Conservation (phyloP, 1,139 yeast genomes). For the Geotrichum klebahnii region DNA sequence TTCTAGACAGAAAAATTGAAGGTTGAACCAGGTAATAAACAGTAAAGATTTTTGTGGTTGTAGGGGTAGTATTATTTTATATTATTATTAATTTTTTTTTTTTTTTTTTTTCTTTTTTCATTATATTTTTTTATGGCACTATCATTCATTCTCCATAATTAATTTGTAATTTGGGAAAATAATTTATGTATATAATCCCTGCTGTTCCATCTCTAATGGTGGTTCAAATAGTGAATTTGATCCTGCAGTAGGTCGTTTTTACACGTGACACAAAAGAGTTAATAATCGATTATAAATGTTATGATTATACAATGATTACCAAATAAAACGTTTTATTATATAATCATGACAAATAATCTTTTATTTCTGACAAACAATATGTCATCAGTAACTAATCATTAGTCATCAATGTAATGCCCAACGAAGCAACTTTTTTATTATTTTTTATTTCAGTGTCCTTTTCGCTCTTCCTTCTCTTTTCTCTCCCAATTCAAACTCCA, state of each 20-base stretch:
- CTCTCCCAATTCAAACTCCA: constrained; percentile 2
- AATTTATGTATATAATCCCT: too few species aligned
- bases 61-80: not conserved
- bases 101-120: not conserved
- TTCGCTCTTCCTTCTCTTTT: not conserved
- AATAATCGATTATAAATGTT: too few species aligned
- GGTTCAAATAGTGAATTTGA: too few species aligned
- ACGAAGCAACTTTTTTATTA: not conserved
- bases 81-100: not conserved
- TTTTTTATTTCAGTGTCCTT: not conserved
- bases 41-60: not conserved
- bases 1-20: too few species aligned
- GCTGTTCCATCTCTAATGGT: too few species aligned
- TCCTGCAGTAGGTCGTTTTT: too few species aligned
- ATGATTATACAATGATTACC: too few species aligned
- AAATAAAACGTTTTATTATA: too few species aligned
- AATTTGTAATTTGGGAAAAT: too few species aligned
- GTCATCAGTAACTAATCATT: not conserved
- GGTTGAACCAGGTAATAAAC: not conserved
- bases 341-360: too few species aligned
- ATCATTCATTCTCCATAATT: too few species aligned
- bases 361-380: not conserved
- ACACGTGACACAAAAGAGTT: too few species aligned
- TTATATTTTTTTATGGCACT: not conserved
- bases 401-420: not conserved